Evolutionary conservation across 495 filamentous ascomycete genomes (phyloP).

Genomic region (Penicillium canariense): DNA sequence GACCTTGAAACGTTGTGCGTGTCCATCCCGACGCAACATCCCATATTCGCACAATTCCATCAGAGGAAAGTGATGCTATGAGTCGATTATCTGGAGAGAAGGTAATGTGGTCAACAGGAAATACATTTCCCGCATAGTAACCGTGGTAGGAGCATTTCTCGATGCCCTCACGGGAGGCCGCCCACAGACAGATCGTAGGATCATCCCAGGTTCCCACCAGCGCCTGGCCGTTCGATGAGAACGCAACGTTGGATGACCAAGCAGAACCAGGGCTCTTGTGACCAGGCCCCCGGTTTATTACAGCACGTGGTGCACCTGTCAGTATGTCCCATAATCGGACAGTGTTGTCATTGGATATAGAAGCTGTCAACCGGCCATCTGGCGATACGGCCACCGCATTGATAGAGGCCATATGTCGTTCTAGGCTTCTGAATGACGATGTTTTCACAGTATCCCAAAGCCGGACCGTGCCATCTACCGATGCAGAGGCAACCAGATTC

Average conservation of each 20-base stretch:
- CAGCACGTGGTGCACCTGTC: background rate
- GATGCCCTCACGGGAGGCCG: background rate
- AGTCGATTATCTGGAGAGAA: background rate
- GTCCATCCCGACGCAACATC: background rate
- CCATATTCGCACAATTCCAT: background rate
- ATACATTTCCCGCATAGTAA: background rate
- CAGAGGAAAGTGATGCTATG: background rate
- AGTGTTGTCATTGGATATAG: background rate
- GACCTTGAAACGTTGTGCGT: background rate
- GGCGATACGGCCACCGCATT: background rate
- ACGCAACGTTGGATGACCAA: background rate
- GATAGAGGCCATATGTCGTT: background rate
- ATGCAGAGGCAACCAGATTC: background rate
- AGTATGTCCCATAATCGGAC: background rate
- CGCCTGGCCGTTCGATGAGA: background rate
- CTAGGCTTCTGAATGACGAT: background rate
- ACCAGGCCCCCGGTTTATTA: background rate
- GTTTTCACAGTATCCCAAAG: background rate
- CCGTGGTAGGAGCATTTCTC: background rate
- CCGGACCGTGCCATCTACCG: background rate
- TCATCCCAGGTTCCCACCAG: background rate
- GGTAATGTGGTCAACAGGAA: background rate
- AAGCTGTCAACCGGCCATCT: background rate
- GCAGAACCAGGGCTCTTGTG: background rate
- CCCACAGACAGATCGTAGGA: background rate